Base-by-base conservation (phyloP, 176 grass and related monocot species). In the Carex parvula region DNA sequence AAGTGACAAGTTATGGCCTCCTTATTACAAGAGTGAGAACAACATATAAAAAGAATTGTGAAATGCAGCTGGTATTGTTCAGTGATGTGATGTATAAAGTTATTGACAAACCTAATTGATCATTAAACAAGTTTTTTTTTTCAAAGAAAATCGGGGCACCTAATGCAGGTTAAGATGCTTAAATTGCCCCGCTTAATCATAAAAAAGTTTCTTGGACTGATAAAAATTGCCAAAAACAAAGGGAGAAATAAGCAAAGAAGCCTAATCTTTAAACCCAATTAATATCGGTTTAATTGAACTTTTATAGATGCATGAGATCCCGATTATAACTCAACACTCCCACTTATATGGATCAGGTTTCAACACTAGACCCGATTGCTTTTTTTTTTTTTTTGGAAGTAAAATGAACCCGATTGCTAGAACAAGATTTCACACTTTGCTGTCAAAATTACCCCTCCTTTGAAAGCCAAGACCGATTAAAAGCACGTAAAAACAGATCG, bases 401-500 rank as follows among this genome's bases (percentile, higher is more conserved):
- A 68, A 68, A 68, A 69, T 69, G 6, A 0, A 70, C 35, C 15
- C 5, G 37, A 71, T 63, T 83, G 46, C 12, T 30, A 54, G 15
- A 44, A 83, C 79, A 81, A 63, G 21, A 81, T 64, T 42, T 61
- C 35, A 39, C 24, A 44, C n/a, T 81, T 81, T 24, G 2, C 5
- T 44, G 15, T 24, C 41, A 66, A 82, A 30, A 53, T 44, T 1
- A 53, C 32, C 14, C 5, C 39, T 35, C 15, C 71, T 15, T 52
- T 18, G 8, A 8, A 83, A 65, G 3, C 61, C 81, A 52, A 83
- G 15, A 52, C 21, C 2, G 37, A 66, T 67, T 78, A 33, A 44
- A 29, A 29, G 7, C 71, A 24, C n/a, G 54, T n/a, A 76, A 22
- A n/a, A 76, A 16, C 81, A 68, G 81, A 83, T 83, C 60, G 60